Evolutionary conservation across 306 rosid species (phyloP).

Genomic region (Cicer cuneatum): DNA sequence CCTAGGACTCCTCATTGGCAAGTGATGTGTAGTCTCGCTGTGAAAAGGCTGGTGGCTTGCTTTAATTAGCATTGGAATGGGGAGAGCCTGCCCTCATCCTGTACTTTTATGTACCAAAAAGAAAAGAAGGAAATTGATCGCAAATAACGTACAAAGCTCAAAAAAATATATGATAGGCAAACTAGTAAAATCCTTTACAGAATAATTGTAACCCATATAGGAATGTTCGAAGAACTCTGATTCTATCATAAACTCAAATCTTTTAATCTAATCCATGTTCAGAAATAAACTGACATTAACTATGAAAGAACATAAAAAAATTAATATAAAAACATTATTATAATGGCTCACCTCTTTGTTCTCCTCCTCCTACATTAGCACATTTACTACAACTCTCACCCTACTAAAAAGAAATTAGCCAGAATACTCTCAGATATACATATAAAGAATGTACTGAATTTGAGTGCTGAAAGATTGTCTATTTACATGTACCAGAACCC

Average conservation of each 20-base stretch:
- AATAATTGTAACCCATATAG: conserved; percentile 28
- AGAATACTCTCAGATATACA: neutral
- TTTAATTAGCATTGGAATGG: neutral
- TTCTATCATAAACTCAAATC: neutral
- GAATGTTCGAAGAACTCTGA: conserved; percentile 7
- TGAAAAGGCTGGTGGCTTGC: neutral
- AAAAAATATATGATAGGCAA: neutral
- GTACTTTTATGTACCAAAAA: neutral
- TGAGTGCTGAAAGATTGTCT: conserved; percentile 2
- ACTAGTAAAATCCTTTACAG: conserved; percentile 15
- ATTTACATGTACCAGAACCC: conserved; percentile 63
- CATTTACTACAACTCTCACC: conserved; percentile 11
- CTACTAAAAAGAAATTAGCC: conserved; percentile 2
- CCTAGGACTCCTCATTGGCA: conserved; percentile 18
- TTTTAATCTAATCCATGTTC: neutral
- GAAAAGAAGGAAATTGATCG: neutral
- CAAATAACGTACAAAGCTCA: neutral
- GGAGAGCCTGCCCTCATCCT: neutral
- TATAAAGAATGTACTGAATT: neutral
- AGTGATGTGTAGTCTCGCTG: neutral
- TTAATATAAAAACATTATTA: neutral
- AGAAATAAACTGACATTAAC: conserved; percentile 1
- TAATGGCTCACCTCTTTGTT: conserved; percentile 16
- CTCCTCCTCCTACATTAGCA: conserved; percentile 22
- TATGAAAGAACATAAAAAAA: neutral